These are phyloP conservation scores for Solanum chacoense DNA, from an alignment of 305 asterid genomes.

Conservation along the genomic window DNA sequence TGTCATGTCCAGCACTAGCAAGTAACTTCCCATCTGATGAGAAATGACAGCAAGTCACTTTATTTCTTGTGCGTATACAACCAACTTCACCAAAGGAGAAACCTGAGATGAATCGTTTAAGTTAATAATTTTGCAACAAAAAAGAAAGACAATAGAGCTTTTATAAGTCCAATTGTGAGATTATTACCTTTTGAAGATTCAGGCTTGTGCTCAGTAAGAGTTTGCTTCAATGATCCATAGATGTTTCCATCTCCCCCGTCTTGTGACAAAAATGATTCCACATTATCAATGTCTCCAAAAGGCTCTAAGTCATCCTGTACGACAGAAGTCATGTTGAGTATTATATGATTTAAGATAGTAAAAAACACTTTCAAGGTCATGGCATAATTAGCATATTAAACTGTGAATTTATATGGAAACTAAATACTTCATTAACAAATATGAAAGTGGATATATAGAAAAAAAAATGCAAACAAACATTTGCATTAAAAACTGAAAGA, in stretches of 20 bases:
- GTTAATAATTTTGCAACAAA: neutral
- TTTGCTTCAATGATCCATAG: slow-evolving; percentile 65
- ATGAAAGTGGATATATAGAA: neutral
- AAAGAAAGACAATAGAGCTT: neutral
- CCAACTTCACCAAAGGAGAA: slow-evolving; percentile 91
- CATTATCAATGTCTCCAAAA: slow-evolving; percentile 78
- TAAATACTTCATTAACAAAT: neutral
- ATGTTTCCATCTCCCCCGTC: slow-evolving; percentile 84
- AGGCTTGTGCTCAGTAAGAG: slow-evolving; percentile 62
- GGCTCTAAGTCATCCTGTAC: slow-evolving; percentile 75
- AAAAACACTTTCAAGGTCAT: neutral
- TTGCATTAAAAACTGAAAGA: slow-evolving; percentile 6
- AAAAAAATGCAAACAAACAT: neutral
- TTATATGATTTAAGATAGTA: neutral
- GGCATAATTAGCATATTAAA: neutral
- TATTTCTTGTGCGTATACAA: slow-evolving; percentile 81
- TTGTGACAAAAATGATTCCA: slow-evolving; percentile 65
- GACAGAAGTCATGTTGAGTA: neutral
- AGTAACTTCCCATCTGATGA: slow-evolving; percentile 96
- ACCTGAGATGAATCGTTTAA: slow-evolving; percentile 31
- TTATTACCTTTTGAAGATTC: slow-evolving; percentile 67
- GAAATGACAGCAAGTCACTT: slow-evolving; percentile 94
- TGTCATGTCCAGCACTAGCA: slow-evolving; percentile 96
- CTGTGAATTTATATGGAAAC: neutral
- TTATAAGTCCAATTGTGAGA: neutral